Evolutionary conservation across 306 rosid genomes (phyloP), one percentile per base, ranked within the genome.

Genomic region (Quercus engelmannii): DNA sequence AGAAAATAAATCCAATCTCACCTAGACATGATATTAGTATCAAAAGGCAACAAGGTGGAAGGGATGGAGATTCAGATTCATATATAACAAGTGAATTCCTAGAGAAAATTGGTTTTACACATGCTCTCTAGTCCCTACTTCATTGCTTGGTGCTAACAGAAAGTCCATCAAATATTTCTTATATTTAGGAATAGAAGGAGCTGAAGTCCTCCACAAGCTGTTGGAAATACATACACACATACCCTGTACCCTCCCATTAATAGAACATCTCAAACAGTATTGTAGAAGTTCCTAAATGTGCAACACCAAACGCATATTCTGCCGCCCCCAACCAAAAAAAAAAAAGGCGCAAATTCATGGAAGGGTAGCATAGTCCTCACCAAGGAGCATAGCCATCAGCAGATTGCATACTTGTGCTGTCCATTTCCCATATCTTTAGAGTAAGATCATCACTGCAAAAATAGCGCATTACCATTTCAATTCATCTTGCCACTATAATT

Each of bases 391-490:
- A 84, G 70, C 81, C 92, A 75, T 84, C 90, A 55, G 87, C 88
- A 79, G 97, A 86, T 69, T 87, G 91, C 86, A 79, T 84, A 62
- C 54, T 88, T 71, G 14, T 21, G 61, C 55, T 85, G 78, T 91
- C 94, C 76, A 92, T 73, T 85, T 84, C 97, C 98, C 99, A 96
- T 83, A 91, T 87, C 89, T 96, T 93, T 70, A 93, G 55, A 59
- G 93, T 89, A 83, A 93, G 94, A 88, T 93, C 99, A 72, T 96
- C 97, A 72, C 99, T 95, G 93, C 85, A 81, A 73, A 82, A 80
- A 26, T 21, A 64, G 38, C 20, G n/a, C 71, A 76, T 17, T 56
- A 38, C 55, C 4, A 56, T 58, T 38, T 78, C 21, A 78, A 62
- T 26, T 74, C 57, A 17, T 30, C 74, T 59, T 35, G 8, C 41